Conservation (phyloP, 257 asterid genomes). For the Eustoma russellianum region DNA sequence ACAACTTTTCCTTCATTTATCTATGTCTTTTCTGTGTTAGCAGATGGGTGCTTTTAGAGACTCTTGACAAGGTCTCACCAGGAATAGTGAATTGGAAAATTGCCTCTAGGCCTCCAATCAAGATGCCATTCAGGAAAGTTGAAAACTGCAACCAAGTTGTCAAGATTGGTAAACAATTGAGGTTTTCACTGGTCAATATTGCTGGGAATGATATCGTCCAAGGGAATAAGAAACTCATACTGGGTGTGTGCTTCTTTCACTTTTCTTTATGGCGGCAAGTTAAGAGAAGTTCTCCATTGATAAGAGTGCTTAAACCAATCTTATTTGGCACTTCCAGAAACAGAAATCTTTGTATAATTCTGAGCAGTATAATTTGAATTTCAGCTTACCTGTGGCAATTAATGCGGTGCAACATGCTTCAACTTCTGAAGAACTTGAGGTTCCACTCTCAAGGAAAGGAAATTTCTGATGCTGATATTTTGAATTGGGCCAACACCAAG, state of each 20-base stretch:
- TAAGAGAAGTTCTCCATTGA: not conserved
- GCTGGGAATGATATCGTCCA: slow-evolving; percentile 94
- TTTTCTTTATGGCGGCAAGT: not conserved
- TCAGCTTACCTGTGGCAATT: slow-evolving; percentile 95
- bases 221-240: slow-evolving; percentile 85
- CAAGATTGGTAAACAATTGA: slow-evolving; percentile 83
- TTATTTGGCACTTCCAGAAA: not conserved
- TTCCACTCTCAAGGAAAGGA: slow-evolving; percentile 87
- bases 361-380: slow-evolving; percentile 18
- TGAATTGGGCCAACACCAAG: slow-evolving; percentile 86
- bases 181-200: slow-evolving; percentile 83
- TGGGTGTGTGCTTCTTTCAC: slow-evolving; percentile 40
- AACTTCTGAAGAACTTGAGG: slow-evolving; percentile 73
- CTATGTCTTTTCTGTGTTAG: slow-evolving; percentile 6
- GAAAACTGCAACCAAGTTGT: slow-evolving; percentile 97
- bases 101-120: slow-evolving; percentile 88
- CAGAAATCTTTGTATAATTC: not conserved
- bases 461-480: slow-evolving; percentile 66
- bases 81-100: slow-evolving; percentile 92
- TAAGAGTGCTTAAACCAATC: not conserved
- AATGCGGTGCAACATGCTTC: slow-evolving; percentile 90
- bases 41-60: slow-evolving; percentile 89
- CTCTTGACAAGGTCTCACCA: slow-evolving; percentile 88
- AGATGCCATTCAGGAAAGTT: slow-evolving; percentile 91
- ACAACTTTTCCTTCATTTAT: not conserved